phyloP scores from a whole-genome alignment of 1,139 yeast species.

The Pichia sp. region DNA sequence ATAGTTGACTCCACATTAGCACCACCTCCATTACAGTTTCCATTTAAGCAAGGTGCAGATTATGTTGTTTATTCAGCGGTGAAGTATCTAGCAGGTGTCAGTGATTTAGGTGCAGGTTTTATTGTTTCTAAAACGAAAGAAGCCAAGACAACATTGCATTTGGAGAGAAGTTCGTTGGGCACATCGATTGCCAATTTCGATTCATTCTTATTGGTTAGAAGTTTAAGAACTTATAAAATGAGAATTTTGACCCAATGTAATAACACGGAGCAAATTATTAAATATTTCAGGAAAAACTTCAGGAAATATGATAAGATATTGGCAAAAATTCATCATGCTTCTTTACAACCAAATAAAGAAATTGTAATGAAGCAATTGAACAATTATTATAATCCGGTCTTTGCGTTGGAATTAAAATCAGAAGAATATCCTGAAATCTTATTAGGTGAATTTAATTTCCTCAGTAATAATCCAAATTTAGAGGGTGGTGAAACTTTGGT shows the following conservation, averaged over 20 bases:
- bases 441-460: constrained; percentile 63
- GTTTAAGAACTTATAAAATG: constrained; percentile 75
- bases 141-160: constrained; percentile 44
- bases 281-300: constrained; percentile 50
- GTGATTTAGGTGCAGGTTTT: constrained; percentile 85
- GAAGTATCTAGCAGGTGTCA: constrained; percentile 90
- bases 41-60: constrained; percentile 82
- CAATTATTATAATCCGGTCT: constrained; percentile 73
- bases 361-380: constrained; percentile 66
- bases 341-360: constrained; percentile 50
- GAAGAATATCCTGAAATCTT: constrained; percentile 58
- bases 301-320: constrained; percentile 47
- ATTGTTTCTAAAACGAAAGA: constrained; percentile 57
- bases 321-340: constrained; percentile 61
- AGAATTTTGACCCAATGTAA: constrained; percentile 68
- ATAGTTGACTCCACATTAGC: constrained; percentile 88
- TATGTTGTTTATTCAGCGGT: constrained; percentile 88
- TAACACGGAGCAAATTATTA: constrained; percentile 61
- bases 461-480: constrained; percentile 84
- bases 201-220: constrained; percentile 69
- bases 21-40: constrained; percentile 86
- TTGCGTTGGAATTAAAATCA: constrained; percentile 56
- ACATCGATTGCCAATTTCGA: constrained; percentile 81
- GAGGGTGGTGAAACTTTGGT: constrained; percentile 91
- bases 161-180: constrained; percentile 74